phyloP scores from a whole-genome alignment of 805 yeast species.

The Wickerhamiella domercqiae region DNA sequence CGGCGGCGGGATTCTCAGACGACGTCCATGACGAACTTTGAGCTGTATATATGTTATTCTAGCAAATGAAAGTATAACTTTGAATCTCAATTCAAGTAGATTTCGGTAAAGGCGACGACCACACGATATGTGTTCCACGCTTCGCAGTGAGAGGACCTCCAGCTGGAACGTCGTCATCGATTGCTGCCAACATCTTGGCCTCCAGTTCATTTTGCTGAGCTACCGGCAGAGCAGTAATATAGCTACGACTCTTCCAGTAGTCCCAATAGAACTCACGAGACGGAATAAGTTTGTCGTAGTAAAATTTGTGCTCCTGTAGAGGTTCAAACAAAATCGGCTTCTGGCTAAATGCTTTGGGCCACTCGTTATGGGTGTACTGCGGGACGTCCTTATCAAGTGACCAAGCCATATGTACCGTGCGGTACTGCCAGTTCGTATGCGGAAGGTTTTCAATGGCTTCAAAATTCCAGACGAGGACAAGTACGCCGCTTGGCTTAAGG shows the following conservation, averaged over 20 bases:
- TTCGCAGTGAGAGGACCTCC: constrained; percentile 10
- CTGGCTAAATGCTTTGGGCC: constrained; percentile 29
- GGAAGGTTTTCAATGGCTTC: constrained; percentile 25
- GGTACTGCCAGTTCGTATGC: constrained; percentile 27
- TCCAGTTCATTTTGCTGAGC: constrained; percentile 24
- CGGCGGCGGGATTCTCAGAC: constrained; percentile 18
- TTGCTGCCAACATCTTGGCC: background rate
- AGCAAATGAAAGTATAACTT: background rate
- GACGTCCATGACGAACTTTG: constrained; percentile 5
- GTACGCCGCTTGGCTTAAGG: constrained; percentile 33
- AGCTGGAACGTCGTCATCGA: background rate
- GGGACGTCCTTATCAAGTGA: constrained; percentile 34
- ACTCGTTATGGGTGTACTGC: constrained; percentile 36
- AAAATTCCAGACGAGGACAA: constrained; percentile 47
- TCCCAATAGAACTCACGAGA: constrained; percentile 26
- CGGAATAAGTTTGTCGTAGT: constrained; percentile 14
- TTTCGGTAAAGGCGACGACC: no score
- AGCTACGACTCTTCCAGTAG: constrained; percentile 42
- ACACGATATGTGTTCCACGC: constrained; percentile 19
- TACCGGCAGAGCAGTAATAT: constrained; percentile 32
- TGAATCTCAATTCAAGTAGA: background rate
- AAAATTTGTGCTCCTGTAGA: constrained; percentile 4
- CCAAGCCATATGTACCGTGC: constrained; percentile 26
- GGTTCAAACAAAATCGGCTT: constrained; percentile 23
- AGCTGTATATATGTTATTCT: background rate